Conservation (phyloP, 169 alveolate genomes). For the Eimeria acervulina region DNA sequence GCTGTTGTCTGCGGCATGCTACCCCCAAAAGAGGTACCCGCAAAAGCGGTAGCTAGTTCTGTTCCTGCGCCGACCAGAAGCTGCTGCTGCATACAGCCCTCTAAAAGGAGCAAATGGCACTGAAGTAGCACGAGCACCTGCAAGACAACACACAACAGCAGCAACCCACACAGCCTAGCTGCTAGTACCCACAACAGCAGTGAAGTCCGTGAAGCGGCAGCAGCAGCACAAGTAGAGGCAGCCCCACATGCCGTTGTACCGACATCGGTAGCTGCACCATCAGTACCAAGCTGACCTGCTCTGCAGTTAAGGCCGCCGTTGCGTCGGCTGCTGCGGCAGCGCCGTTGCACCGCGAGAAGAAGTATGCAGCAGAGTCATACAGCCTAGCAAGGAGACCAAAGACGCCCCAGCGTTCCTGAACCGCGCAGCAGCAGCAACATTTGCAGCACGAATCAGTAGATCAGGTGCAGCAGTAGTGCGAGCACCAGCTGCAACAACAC, state of each 20-base stretch:
- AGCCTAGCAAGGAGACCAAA: slow-evolving; percentile 34
- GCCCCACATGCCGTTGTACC: not conserved
- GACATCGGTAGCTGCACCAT: not conserved
- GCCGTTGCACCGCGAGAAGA: slow-evolving; percentile 14
- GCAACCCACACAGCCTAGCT: not conserved
- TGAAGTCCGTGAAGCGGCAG: not conserved
- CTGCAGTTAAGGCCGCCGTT: slow-evolving; percentile 17
- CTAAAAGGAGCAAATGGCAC: slow-evolving; percentile 20
- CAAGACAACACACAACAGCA: slow-evolving; percentile 34
- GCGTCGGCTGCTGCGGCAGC: slow-evolving; percentile 6
- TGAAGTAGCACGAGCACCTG: slow-evolving; percentile 59
- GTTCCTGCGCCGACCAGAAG: not conserved
- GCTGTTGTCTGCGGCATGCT: slow-evolving; percentile 39
- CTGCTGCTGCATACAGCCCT: slow-evolving; percentile 46
- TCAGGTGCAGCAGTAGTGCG: not conserved
- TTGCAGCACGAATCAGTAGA: not conserved
- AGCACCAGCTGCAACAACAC: not conserved
- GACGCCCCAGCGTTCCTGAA: slow-evolving; percentile 40
- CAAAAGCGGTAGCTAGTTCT: not conserved
- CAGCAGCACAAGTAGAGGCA: not conserved
- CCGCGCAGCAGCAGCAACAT: not conserved
- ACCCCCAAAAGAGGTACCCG: not conserved
- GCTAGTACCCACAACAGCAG: not conserved
- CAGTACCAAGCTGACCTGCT: slow-evolving; percentile 33
- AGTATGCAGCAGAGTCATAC: slow-evolving; percentile 29